These are phyloP conservation scores for Penicillium steckii DNA, from an alignment of 495 filamentous ascomycete species.

Conservation along the genomic window DNA sequence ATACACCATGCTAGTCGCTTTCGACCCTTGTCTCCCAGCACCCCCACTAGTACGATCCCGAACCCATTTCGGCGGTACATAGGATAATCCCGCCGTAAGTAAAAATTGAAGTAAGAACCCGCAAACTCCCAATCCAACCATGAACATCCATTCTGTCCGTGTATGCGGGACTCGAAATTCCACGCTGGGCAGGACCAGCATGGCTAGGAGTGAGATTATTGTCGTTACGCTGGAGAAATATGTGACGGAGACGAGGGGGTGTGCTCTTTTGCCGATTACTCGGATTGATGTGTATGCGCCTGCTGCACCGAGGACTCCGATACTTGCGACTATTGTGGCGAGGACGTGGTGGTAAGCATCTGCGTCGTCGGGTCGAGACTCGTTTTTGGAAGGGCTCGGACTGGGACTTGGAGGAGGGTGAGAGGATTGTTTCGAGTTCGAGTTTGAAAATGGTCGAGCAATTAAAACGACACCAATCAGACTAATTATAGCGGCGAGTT, in stretches of 20 bases:
- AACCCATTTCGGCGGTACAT: slow-evolving; percentile 47
- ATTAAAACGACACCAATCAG: slow-evolving; percentile 83
- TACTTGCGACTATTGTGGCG: slow-evolving; percentile 70
- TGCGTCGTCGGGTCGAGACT: slow-evolving; percentile 31
- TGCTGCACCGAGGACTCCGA: slow-evolving; percentile 79
- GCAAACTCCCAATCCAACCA: slow-evolving; percentile 67
- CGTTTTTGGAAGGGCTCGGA: no score
- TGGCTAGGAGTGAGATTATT: slow-evolving; percentile 59
- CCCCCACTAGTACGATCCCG: slow-evolving; percentile 22
- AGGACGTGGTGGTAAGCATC: slow-evolving; percentile 61
- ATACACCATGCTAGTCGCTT: slow-evolving; percentile 88
- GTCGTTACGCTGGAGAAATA: slow-evolving; percentile 78
- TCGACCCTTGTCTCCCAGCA: slow-evolving; percentile 41
- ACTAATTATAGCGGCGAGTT: slow-evolving; percentile 72
- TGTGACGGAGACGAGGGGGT: slow-evolving; percentile 81
- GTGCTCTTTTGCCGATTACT: slow-evolving; percentile 80
- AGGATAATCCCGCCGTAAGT: slow-evolving; percentile 75
- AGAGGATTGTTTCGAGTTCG: neutral
- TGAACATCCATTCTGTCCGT: slow-evolving; percentile 64
- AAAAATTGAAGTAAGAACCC: slow-evolving; percentile 89
- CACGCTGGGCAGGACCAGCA: slow-evolving; percentile 55
- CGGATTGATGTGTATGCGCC: slow-evolving; percentile 78
- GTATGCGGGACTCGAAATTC: slow-evolving; percentile 64
- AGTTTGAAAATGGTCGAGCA: slow-evolving; percentile 60
- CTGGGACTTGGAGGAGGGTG: no score